Percentiles rank a stretch among this genome's conserved stretches.
Conservation (phyloP, 805 yeast genomes). For the Candida anglica region DNA sequence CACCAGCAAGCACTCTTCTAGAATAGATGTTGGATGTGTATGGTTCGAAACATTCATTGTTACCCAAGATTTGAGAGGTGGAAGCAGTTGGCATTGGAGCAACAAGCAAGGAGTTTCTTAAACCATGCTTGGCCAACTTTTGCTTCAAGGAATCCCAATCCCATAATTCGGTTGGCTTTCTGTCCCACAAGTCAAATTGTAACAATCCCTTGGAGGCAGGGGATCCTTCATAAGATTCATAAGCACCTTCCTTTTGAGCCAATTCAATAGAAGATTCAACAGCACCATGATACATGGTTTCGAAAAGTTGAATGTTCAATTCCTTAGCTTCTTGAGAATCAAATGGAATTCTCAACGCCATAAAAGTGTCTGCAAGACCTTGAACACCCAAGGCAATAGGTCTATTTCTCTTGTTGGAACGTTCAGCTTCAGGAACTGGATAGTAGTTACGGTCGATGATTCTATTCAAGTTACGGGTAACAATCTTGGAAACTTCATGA, state of each 20-base stretch:
- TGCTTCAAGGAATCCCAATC: conserved; percentile 57
- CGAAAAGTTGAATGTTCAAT: conserved; percentile 56
- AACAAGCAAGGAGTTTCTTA: conserved; percentile 56
- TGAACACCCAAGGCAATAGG: conserved; percentile 64
- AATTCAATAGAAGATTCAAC: conserved; percentile 55
- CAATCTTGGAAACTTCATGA: conserved; percentile 52
- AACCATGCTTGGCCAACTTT: conserved; percentile 44
- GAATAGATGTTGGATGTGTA: conserved; percentile 60
- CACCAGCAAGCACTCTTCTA: conserved; percentile 61
- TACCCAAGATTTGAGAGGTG: conserved; percentile 59
- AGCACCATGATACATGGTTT: conserved; percentile 59
- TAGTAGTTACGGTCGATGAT: conserved; percentile 54
- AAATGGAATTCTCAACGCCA: conserved; percentile 53
- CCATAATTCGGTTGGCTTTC: conserved; percentile 55
- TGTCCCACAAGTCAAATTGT: conserved; percentile 57
- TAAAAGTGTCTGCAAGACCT: conserved; percentile 58
- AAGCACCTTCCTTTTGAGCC: conserved; percentile 48
- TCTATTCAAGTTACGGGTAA: conserved; percentile 52
- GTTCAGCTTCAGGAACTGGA: conserved; percentile 53
- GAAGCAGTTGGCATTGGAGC: conserved; percentile 72
- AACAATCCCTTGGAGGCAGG: conserved; percentile 57
- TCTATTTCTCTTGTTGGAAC: conserved; percentile 54
- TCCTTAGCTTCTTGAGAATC: conserved; percentile 55
- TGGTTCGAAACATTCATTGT: conserved; percentile 62
- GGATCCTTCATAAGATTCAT: conserved; percentile 50